phyloP scores from a whole-genome alignment of 257 asterid genomes.

The Rhazya stricta region DNA sequence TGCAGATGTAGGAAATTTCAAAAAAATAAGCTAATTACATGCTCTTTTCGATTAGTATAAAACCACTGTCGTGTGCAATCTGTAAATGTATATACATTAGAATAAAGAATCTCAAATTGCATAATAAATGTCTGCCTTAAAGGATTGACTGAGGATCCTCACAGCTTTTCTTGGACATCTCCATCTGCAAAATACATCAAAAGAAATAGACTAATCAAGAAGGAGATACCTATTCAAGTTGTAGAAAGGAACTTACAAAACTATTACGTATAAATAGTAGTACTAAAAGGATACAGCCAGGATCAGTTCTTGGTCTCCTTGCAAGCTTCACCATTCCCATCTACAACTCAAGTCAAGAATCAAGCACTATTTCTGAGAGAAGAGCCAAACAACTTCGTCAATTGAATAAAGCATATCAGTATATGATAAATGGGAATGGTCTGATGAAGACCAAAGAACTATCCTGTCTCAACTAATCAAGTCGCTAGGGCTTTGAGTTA shows the following conservation, averaged over 20 bases:
- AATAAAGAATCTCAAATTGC: background rate
- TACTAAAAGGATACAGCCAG: constrained; percentile 15
- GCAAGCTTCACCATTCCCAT: constrained; percentile 6
- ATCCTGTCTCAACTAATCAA: background rate
- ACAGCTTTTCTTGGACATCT: background rate
- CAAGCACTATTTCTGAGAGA: background rate
- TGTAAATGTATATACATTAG: background rate
- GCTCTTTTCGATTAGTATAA: background rate
- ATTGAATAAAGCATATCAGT: background rate
- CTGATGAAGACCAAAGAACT: constrained; percentile 5
- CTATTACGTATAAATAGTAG: background rate
- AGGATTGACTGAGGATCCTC: background rate
- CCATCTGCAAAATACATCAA: constrained; percentile 22
- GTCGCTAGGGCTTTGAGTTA: background rate
- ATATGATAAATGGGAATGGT: background rate
- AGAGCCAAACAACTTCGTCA: background rate
- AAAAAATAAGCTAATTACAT: background rate
- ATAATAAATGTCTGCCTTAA: background rate
- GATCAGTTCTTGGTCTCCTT: constrained; percentile 15
- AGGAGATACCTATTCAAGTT: background rate
- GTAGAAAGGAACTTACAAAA: background rate
- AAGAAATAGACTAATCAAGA: background rate
- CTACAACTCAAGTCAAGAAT: background rate
- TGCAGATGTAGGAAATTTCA: too few relatives aligned
- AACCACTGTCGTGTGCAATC: too few relatives aligned